Base-by-base conservation (phyloP, 2,329 filamentous ascomycete species). In the Arthroderma uncinatum region DNA sequence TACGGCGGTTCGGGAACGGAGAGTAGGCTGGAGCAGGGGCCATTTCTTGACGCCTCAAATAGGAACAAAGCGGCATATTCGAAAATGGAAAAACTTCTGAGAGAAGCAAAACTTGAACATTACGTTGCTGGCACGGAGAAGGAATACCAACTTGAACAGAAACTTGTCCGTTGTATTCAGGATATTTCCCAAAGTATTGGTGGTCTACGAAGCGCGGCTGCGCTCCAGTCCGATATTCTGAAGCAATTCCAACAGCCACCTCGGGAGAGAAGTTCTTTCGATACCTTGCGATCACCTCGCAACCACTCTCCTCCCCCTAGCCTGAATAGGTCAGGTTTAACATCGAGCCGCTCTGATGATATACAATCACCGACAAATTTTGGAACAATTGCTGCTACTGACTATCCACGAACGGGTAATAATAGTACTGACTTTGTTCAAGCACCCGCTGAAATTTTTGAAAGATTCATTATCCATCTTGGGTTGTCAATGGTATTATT, bases 91-190 rank as follows among this genome's bases (percentile, higher is more conserved):
- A 88, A 86, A 67, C 85, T 88, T 59, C 76, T 95, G 10, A 82
- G 83, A 61, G 92, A 97, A 70, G 87, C 91, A 12, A 95, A 92
- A 68, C 85, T 89, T 58, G 92, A 97, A 70, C 88, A 95, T 66
- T 95, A 88, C 66, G 75, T 91, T 1, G 70, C 89, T 3, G 92
- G 92, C 1, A 84, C 82, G 2, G 91, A 95, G 68, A 80, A 79
- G 57, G 80, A 92, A 60, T 94, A 94, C 68, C 78, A 80, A 37
- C 79, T 94, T 2, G 88, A 96, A 65, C 85, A 85, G 62, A 83
- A 81, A 23, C 79, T 97, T 2, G 86, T 92, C 47, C 86, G 89
- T 66, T 92, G 88, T 62, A 82, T 97, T 65, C 89, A 95, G 68
- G 84, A 82, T 50, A 78, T 97, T 28, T 85, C 89, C 3, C 91